Evolutionary conservation across 148 eudicot genomes (phyloP), one percentile per base, ranked within the genome.

Genomic region (Rhododendron henanense): DNA sequence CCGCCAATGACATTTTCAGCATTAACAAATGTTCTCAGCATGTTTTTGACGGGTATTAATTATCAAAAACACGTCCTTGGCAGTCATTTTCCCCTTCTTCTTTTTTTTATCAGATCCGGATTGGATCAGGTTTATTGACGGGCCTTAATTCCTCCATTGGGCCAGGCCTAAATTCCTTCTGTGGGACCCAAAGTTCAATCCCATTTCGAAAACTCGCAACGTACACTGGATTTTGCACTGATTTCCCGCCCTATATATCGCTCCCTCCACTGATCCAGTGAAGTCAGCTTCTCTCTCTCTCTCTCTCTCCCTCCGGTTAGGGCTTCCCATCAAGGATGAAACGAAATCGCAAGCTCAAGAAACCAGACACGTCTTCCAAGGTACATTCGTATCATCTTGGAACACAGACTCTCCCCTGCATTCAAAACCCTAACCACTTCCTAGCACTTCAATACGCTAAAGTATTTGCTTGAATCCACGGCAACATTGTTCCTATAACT

Each of bases 281-380:
- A 63, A 23, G 61, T 55, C 44, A 41, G 44, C 44, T 5, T 50
- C 82, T 59, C 50, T 69, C 76, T 13, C 76, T 63, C 18, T 67
- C 21, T 5, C 14, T 45, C 14, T 45, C 65, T 39, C 83, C 33
- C 44, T 53, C 71, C 25, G 75, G 50, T 74, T 85, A 85, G 86
- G 86, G 87, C 61, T 83, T 82, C n/a, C 1, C 55, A 57, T 73
- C 55, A 48, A 50, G 85, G 57, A 91, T 91, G 91, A 91, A 85
- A 78, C 90, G 88, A 51, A 85, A 15, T 82, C 91, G 91, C 74
- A 87, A 86, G 81, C 88, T 78, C 83, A 91, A 78, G 77, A 90
- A 87, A 78, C 77, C 85, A 15, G 31, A 83, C 39, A 8, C 89
- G 71, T n/a, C 80, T 88, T 57, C 89, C 82, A 87, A 91, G 89